These are phyloP conservation scores for Aschersonia sp. DNA, from an alignment of 2,329 filamentous ascomycete species.

Conservation along the genomic window DNA sequence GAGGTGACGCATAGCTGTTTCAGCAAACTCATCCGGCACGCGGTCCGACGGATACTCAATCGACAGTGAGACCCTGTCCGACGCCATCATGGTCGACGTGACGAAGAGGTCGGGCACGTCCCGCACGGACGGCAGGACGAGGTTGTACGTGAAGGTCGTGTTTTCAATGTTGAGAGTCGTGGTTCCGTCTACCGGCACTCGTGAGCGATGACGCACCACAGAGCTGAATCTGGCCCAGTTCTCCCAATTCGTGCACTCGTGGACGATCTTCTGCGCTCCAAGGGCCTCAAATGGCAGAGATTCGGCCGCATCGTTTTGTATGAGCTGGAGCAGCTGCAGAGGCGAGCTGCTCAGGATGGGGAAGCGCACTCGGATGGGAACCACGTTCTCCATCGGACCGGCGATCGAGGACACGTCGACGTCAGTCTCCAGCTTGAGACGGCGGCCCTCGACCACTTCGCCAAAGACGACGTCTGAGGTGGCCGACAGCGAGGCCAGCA, in stretches of 20 bases:
- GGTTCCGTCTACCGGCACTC: constrained; percentile 16
- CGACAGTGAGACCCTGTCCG: constrained; percentile 24
- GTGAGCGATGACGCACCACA: constrained; percentile 33
- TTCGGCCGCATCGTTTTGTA: constrained; percentile 33
- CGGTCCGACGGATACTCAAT: constrained; percentile 31
- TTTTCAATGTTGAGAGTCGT: constrained; percentile 29
- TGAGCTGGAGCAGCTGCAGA: constrained; percentile 29
- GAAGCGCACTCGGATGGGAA: constrained; percentile 34
- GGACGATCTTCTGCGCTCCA: constrained; percentile 34
- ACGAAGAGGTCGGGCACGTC: constrained; percentile 31
- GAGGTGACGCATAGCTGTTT: constrained; percentile 29
- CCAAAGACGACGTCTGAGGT: constrained; percentile 41
- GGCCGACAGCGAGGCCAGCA: constrained; percentile 34
- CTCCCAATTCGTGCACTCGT: constrained; percentile 38
- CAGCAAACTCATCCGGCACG: constrained; percentile 24
- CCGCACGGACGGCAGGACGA: constrained; percentile 23
- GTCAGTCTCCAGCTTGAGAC: constrained; percentile 23
- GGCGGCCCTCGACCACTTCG: constrained; percentile 33
- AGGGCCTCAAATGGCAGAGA: constrained; percentile 35
- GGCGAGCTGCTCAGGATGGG: constrained; percentile 28
- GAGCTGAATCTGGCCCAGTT: constrained; percentile 39
- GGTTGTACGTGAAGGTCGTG: constrained; percentile 28
- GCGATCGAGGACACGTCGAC: constrained; percentile 42
- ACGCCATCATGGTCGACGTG: constrained; percentile 21
- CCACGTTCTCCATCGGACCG: constrained; percentile 30